phyloP scores from a whole-genome alignment of 2,329 filamentous ascomycete species.

The Eutypa lata region DNA sequence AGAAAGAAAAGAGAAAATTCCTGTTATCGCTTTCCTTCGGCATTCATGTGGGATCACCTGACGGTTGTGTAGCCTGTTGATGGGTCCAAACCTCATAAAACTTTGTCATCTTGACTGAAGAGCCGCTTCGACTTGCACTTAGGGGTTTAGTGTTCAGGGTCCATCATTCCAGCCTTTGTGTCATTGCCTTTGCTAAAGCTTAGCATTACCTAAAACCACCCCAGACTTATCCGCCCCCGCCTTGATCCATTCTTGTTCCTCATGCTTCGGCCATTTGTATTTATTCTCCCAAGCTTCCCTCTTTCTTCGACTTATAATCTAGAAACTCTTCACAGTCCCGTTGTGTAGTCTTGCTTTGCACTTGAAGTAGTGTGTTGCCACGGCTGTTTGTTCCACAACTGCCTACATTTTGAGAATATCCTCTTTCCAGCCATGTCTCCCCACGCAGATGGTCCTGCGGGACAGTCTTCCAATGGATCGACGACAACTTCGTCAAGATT shows the following conservation, averaged over 20 bases:
- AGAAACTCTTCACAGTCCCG: not conserved
- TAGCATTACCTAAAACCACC: constrained; percentile 30
- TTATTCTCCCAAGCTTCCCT: not conserved
- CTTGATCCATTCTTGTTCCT: not conserved
- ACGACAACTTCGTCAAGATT: constrained; percentile 44
- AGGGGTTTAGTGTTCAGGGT: constrained; percentile 46
- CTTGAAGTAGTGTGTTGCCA: constrained; percentile 1
- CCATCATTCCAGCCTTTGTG: not conserved
- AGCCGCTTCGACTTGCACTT: constrained; percentile 53
- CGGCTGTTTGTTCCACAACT: constrained; percentile 1
- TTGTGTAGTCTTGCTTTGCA: constrained; percentile 8
- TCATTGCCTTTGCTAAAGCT: not conserved
- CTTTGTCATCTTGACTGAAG: constrained; percentile 20
- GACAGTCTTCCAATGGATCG: constrained; percentile 30
- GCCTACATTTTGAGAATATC: constrained; percentile 7
- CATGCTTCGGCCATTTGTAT: constrained; percentile 1
- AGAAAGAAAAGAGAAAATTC: not conserved
- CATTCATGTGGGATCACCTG: not conserved
- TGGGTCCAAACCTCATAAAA: not conserved
- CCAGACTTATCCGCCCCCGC: constrained; percentile 7
- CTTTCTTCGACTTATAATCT: too few relatives aligned
- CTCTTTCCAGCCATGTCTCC: constrained; percentile 48
- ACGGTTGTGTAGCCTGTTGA: not conserved
- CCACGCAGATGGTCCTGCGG: constrained; percentile 46
- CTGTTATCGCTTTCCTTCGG: not conserved